These are phyloP conservation scores for Epichloe scottii DNA, from an alignment of 2,329 filamentous ascomycete genomes.

Conservation along the genomic window DNA sequence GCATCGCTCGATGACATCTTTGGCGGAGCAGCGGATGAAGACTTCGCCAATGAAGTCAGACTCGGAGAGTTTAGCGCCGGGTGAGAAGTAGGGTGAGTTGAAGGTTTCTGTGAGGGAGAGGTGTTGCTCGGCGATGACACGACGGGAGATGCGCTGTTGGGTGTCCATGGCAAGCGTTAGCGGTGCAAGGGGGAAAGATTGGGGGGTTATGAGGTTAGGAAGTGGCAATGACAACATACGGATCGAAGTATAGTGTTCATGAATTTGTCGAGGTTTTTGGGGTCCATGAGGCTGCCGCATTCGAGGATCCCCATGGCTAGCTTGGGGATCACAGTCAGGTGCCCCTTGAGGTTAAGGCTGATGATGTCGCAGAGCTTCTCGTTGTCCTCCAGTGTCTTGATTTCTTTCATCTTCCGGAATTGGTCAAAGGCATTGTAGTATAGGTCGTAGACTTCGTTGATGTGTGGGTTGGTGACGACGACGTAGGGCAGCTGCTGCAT, in stretches of 20 bases:
- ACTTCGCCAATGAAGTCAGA: slow-evolving; percentile 91
- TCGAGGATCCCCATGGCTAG: slow-evolving; percentile 90
- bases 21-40: slow-evolving; percentile 83
- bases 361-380: slow-evolving; percentile 75
- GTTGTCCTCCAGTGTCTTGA: slow-evolving; percentile 80
- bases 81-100: slow-evolving; percentile 80
- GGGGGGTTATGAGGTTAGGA: background rate
- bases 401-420: slow-evolving; percentile 71
- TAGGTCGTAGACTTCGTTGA: slow-evolving; percentile 88
- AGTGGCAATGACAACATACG: slow-evolving; percentile 37
- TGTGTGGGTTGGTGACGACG: slow-evolving; percentile 88
- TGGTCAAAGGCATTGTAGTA: slow-evolving; percentile 96
- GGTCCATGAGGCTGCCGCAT: slow-evolving; percentile 69
- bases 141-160: slow-evolving; percentile 71
- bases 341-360: slow-evolving; percentile 66
- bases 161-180: background rate
- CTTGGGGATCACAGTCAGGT: slow-evolving; percentile 87
- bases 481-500: slow-evolving; percentile 95
- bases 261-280: slow-evolving; percentile 76
- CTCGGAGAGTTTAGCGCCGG: slow-evolving; percentile 57
- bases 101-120: slow-evolving; percentile 90
- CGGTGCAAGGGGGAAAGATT: background rate
- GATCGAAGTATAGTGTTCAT: slow-evolving; percentile 91
- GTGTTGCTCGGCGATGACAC: slow-evolving; percentile 96
- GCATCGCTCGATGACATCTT: slow-evolving; percentile 77